These are phyloP conservation scores for Pichia sp. DNA, from an alignment of 1,139 yeast species.

Conservation along the genomic window DNA sequence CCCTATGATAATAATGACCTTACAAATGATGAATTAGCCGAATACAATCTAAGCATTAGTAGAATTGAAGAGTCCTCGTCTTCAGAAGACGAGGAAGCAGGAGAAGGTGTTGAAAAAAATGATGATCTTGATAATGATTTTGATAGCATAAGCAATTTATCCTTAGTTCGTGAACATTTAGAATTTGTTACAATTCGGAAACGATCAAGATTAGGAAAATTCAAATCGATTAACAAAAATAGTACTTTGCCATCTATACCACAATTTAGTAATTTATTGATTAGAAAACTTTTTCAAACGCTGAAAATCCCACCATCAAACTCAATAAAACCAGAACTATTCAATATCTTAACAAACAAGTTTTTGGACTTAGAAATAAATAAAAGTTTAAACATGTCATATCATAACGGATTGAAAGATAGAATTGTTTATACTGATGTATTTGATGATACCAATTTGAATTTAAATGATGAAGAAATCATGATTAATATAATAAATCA, in stretches of 20 bases:
- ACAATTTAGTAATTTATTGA: conserved; percentile 13
- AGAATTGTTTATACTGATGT: conserved; percentile 9
- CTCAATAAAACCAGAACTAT: not conserved
- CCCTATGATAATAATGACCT: not conserved
- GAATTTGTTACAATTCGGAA: conserved; percentile 8
- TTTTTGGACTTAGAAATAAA: conserved; percentile 34
- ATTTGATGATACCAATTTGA: conserved; percentile 6
- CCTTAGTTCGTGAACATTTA: conserved; percentile 8
- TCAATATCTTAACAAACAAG: conserved; percentile 26
- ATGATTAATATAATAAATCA: conserved; percentile 18
- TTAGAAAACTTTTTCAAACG: conserved; percentile 17
- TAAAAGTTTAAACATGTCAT: conserved; percentile 18
- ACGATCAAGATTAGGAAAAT: not conserved
- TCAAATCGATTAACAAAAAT: not conserved
- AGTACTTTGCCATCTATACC: not conserved
- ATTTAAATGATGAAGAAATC: conserved; percentile 14
- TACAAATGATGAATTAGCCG: not conserved
- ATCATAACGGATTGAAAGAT: conserved; percentile 5
- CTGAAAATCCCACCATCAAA: conserved; percentile 12
- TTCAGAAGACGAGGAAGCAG: not conserved
- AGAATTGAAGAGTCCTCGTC: not conserved
- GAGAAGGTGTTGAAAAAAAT: not conserved
- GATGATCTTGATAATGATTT: not conserved
- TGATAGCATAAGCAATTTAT: conserved; percentile 8
- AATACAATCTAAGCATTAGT: not conserved